phyloP scores from a whole-genome alignment of 441 rosid genomes.

The Corymbia calophylla region DNA sequence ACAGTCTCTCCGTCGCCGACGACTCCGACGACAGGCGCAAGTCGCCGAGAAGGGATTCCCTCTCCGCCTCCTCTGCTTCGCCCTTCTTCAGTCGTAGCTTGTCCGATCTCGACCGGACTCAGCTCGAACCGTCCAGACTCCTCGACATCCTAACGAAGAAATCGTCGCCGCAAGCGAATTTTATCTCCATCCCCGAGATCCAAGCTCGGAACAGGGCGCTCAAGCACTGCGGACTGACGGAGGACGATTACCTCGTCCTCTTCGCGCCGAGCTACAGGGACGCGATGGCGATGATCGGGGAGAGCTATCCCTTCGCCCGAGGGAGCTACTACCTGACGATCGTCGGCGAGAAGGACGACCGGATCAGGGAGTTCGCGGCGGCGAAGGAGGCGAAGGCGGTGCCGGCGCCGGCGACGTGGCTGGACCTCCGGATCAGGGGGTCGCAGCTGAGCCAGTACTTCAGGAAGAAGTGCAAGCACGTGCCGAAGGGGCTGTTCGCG shows the following conservation, averaged over 20 bases:
- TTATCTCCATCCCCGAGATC: conserved; percentile 67
- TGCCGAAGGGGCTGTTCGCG: conserved; percentile 59
- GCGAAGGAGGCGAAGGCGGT: conserved; percentile 59
- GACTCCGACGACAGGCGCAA: conserved; percentile 42
- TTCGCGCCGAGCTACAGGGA: conserved; percentile 60
- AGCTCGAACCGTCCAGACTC: conserved; percentile 53
- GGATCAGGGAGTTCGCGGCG: conserved; percentile 37
- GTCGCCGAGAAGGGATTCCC: conserved; percentile 22
- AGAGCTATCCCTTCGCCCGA: conserved; percentile 69
- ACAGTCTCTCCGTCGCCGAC: conserved; percentile 48
- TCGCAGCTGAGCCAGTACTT: conserved; percentile 72
- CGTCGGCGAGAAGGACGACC: conserved; percentile 32
- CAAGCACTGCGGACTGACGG: conserved; percentile 51
- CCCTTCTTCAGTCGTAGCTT: conserved; percentile 39
- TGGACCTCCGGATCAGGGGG: conserved; percentile 72
- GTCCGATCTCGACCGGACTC: conserved; percentile 47
- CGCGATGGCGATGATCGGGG: conserved; percentile 66
- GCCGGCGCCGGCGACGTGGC: conserved; percentile 50
- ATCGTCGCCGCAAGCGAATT: conserved; percentile 56
- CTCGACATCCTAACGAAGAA: conserved; percentile 58
- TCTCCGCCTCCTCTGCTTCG: conserved; percentile 21
- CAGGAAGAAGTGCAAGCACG: conserved; percentile 57
- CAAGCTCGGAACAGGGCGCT: conserved; percentile 58
- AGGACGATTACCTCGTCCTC: conserved; percentile 53
- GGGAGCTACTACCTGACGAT: conserved; percentile 58